phyloP scores from a whole-genome alignment of 2,329 filamentous ascomycete species.

The Stagonosporopsis vannaccii region DNA sequence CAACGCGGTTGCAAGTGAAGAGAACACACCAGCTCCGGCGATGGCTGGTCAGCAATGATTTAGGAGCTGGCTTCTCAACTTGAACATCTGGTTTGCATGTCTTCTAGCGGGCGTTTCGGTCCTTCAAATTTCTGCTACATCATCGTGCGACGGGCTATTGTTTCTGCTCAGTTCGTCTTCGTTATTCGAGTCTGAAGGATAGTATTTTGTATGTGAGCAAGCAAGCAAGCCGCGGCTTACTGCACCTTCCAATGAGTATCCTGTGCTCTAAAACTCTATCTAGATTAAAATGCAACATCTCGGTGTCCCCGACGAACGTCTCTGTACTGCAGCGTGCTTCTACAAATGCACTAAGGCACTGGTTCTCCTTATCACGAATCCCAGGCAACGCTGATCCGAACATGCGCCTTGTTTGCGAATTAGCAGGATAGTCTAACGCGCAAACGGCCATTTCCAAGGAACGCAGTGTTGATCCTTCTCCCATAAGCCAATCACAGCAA shows the following conservation, averaged over 20 bases:
- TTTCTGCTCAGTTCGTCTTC: background rate
- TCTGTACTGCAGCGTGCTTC: background rate
- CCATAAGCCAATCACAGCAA: slow-evolving; percentile 4
- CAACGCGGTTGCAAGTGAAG: slow-evolving; percentile 40
- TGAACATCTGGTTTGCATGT: background rate
- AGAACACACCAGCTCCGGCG: slow-evolving; percentile 30
- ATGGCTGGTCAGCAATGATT: background rate
- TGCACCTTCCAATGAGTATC: background rate
- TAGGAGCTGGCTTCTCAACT: background rate
- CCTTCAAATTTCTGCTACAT: background rate
- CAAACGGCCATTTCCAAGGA: background rate
- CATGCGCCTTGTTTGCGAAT: background rate
- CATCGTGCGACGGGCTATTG: background rate
- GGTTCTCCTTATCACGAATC: background rate
- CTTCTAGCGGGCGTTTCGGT: slow-evolving; percentile 14
- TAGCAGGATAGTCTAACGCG: background rate
- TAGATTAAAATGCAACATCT: background rate
- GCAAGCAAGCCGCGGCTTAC: background rate
- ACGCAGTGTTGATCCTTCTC: slow-evolving; percentile 5
- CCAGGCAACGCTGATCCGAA: background rate
- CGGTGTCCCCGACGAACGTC: background rate
- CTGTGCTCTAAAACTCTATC: background rate
- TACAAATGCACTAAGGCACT: background rate
- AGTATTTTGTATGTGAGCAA: background rate
- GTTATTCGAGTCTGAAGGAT: background rate